Evolutionary conservation across 345 rosid genomes (phyloP).

Genomic region (Heritiera littoralis): DNA sequence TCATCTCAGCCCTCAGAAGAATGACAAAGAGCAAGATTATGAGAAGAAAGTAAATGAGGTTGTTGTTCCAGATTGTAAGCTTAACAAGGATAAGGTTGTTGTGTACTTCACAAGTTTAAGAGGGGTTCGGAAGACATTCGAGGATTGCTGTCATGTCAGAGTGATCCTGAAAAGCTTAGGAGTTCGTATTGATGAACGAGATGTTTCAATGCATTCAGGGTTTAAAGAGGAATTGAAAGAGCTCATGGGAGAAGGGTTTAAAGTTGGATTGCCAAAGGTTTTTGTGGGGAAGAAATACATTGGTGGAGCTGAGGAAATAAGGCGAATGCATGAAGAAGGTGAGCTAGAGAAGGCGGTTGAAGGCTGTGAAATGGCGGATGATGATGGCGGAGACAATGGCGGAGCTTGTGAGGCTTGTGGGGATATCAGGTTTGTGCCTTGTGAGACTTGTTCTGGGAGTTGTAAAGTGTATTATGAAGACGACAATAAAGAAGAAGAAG

Average conservation of each 20-base stretch:
- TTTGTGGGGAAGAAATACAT: conserved; percentile 71
- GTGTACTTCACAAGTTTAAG: conserved; percentile 81
- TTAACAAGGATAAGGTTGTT: conserved; percentile 47
- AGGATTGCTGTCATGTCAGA: conserved; percentile 72
- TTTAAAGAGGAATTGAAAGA: conserved; percentile 75
- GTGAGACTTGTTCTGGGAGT: conserved; percentile 92
- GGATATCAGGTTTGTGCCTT: conserved; percentile 85
- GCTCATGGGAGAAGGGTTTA: conserved; percentile 43
- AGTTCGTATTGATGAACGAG: conserved; percentile 69
- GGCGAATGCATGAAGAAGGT: conserved; percentile 77
- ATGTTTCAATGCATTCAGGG: conserved; percentile 89
- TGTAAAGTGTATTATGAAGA: conserved; percentile 71
- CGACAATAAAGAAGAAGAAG: conserved; percentile 35
- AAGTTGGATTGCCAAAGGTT: conserved; percentile 62
- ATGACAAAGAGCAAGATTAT: conserved; percentile 17
- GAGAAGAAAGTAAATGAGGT: conserved; percentile 15
- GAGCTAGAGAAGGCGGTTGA: conserved; percentile 64
- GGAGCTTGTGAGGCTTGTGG: conserved; percentile 84
- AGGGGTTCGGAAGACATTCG: conserved; percentile 86
- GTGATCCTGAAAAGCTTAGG: conserved; percentile 59
- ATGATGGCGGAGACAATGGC: conserved; percentile 30
- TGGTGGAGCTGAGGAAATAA: conserved; percentile 82
- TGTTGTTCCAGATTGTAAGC: conserved; percentile 20
- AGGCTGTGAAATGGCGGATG: conserved; percentile 55
- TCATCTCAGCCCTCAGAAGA: conserved; percentile 39